phyloP scores from a whole-genome alignment of 176 grass and related monocot species.

The Oropetium thomaeum region DNA sequence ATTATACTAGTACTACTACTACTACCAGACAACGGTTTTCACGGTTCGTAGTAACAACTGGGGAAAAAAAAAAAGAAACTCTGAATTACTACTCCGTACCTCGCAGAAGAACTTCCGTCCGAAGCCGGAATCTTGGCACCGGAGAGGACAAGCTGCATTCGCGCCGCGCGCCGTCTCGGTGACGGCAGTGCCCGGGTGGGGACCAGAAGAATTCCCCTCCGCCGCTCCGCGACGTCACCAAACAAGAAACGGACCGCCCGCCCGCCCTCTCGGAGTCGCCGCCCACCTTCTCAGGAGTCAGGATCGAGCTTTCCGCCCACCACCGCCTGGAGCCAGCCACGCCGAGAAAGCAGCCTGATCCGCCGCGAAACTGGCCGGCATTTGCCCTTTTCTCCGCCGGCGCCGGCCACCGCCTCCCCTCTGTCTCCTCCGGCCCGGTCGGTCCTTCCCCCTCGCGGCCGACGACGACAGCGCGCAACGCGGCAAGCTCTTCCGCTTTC shows the following conservation, averaged over 20 bases:
- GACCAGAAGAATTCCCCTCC: constrained; percentile 9
- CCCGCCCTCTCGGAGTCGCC: constrained; percentile 2
- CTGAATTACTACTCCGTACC: constrained; percentile 23
- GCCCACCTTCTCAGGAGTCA: constrained; percentile 14
- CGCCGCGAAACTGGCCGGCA: constrained; percentile 10
- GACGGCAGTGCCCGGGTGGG: neutral
- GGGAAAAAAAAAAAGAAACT: neutral
- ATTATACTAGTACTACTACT: too few relatives aligned
- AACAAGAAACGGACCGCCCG: neutral
- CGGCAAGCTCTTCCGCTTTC: neutral
- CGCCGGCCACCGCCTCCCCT: neutral
- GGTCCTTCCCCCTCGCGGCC: neutral
- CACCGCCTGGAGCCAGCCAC: neutral
- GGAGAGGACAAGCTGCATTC: neutral
- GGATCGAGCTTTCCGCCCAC: neutral
- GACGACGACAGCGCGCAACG: neutral
- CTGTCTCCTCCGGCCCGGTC: neutral
- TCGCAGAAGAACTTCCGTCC: constrained; percentile 9
- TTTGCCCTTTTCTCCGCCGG: constrained; percentile 7
- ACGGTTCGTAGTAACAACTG: neutral
- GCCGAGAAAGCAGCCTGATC: neutral
- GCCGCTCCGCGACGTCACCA: constrained; percentile 5
- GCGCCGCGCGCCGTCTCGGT: neutral
- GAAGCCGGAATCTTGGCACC: neutral
- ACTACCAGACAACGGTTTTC: neutral